Conservation (phyloP, 2,329 filamentous ascomycete species). For the Graphilbum ipis-grandicollis region DNA sequence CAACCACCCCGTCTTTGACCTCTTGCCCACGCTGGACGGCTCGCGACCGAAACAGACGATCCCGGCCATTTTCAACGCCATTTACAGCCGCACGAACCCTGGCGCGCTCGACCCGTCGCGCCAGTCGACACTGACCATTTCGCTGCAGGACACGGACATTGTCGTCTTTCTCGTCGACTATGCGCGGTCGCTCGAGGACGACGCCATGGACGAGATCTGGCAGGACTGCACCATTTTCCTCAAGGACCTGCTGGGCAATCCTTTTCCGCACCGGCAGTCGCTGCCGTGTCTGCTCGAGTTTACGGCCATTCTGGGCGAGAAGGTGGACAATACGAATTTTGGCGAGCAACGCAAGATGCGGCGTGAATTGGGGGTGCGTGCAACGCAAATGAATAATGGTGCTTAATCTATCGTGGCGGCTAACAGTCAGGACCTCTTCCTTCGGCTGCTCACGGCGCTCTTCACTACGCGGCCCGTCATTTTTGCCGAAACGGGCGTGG, state of each 20-base stretch:
- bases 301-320: conserved; percentile 75
- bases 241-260: conserved; percentile 78
- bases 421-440: conserved; percentile 89
- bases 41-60: conserved; percentile 83
- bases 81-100: conserved; percentile 88
- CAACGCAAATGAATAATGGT: too few species aligned
- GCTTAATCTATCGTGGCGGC: too few species aligned
- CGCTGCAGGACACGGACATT: conserved; percentile 66
- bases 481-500: too few species aligned
- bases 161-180: conserved; percentile 85
- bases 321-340: conserved; percentile 95
- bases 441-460: conserved; percentile 75
- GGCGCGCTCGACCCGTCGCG: conserved; percentile 58
- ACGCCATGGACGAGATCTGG: conserved; percentile 98
- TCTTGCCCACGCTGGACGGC: conserved; percentile 81
- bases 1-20: conserved; percentile 55
- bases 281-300: conserved; percentile 77
- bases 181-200: conserved; percentile 76
- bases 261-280: conserved; percentile 85
- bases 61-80: conserved; percentile 85
- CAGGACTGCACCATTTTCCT: conserved; percentile 82
- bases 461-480: conserved; percentile 77
- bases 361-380: conserved; percentile 59
- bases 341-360: conserved; percentile 88
- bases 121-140: conserved; percentile 77